Base-by-base conservation (phyloP, 176 grass and related monocot genomes). In the Carex littledalei region DNA sequence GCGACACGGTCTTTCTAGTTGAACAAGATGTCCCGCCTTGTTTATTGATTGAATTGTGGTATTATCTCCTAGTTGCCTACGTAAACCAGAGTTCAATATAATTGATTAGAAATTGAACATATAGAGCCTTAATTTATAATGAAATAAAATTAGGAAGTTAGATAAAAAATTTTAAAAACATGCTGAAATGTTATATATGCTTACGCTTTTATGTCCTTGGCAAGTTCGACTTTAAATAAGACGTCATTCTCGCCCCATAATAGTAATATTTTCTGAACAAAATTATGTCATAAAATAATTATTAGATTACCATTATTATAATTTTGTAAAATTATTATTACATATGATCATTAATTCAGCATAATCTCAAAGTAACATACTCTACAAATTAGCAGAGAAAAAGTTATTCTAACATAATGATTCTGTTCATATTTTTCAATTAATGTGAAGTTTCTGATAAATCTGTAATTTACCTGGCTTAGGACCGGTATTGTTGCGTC, bases 231-330 rank as follows among this genome's bases (percentile, higher is more conserved):
- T 35, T 93, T 87, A 75, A 98, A 98, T 66, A 98, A 86, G 74
- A 94, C 93, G 80, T 98, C 95, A 56, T 93, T 85, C 83, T 92
- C 89, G 17, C 95, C 95, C 95, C 95, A 98, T 45, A 95, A 54
- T 18, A 98, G 66, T 0, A 92, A 85, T 82, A 98, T 95, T 91
- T 89, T 98, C 95, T 95, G 88, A 67, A 39, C 50, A 87, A 93
- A 93, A 60, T 10, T 11, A 39, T 37, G 54, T 35, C 22, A 75
- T 13, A 65, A 3, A 17, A 63, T 50, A 4, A 26, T 32, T 18
- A 24, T 59, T 8, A 54, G n/a, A 17, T 9, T 8, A 37, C 22
- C 32, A 67, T 31, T 50, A 41, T 88, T 37, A 50, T 29, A 11
- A 50, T 84, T 26, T 52, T 22, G 50, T 52, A 21, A 78, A 54